Base-by-base conservation (phyloP, 768 basidiomycete species). In the Mycena venus region DNA sequence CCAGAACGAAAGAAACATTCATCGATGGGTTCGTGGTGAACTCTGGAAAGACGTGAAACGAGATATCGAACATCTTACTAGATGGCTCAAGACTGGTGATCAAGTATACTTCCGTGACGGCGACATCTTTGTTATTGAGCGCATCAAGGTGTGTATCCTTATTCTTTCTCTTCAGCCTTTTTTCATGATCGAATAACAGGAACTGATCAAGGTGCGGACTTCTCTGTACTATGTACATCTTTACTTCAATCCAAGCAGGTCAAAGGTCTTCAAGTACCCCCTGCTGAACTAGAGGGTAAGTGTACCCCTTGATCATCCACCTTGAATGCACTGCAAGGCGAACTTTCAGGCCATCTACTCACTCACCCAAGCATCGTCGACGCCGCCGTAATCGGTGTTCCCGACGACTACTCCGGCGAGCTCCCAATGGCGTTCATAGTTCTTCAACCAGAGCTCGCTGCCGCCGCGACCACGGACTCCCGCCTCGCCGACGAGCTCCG, bases 111-210 rank as follows among this genome's bases (percentile, higher is more conserved):
- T 90, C 79, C 84, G 86, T 62, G 81, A 82, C 32, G 84, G 84
- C 1, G 88, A 90, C 67, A 81, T 90, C 12, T 88, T 88, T 68
- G 83, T 90, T 49, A 82, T 90, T 11, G 90, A 91, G 75, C 85
- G 90, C 17, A 77, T 90, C 71, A 91, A 90, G 86, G 81, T 78
- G 2, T 2, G 42, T 4, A 4, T 32, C 17, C n/a, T 32, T 34
- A 17, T 32, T 32, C 21, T 10, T 36, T 10, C 9, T 19, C 9
- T 59, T 53, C 38, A 15, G 17, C n/a, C n/a, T n/a, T 67, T 9
- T 51, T 6, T 49, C 32, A 10, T 21, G 32, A n/a, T 34, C 32
- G 7, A 19, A 17, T 15, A 53, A 38, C 38, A 73, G 72, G 72
- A 73, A 49, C 40, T 73, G 36, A 73, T 73, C 27, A 73, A 73